Base-by-base conservation (phyloP, 495 filamentous ascomycete genomes). In the Penicillium crystallinum region DNA sequence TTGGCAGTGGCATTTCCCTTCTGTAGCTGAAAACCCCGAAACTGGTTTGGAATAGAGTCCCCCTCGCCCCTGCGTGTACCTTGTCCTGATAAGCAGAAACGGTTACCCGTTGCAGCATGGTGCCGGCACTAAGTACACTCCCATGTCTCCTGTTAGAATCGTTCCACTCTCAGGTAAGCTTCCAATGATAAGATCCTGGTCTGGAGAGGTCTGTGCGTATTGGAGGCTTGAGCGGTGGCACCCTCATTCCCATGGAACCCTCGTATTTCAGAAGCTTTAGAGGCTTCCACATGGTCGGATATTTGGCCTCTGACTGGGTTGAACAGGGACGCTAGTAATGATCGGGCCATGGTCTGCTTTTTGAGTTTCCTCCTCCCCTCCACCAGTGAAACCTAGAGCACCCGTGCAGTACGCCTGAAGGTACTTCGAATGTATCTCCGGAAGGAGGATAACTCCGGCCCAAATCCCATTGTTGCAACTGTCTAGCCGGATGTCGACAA, bases 141-240 rank as follows among this genome's bases (percentile, higher is more conserved):
- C n/a, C n/a, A n/a, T n/a, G n/a, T n/a, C n/a, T n/a, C n/a, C n/a
- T n/a, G n/a, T n/a, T 29, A 29, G 25, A 29, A 29, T 29, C 25
- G 25, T n/a, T n/a, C n/a, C n/a, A n/a, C n/a, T n/a, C n/a, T n/a
- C n/a, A n/a, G n/a, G n/a, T n/a, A n/a, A n/a, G n/a, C n/a, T n/a
- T n/a, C n/a, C n/a, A n/a, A n/a, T n/a, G n/a, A n/a, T n/a, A n/a
- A n/a, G n/a, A n/a, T n/a, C n/a, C n/a, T n/a, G n/a, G n/a, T n/a
- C n/a, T n/a, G 19, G 1, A 33, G 21, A 23, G 18, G 45, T 17
- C 15, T 18, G 31, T 37, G 42, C 42, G 21, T 6, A 27, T 3
- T 27, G 17, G 34, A 47, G 45, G 45, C 33, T 35, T 47, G 21
- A 37, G 45, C 45, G 45, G 45, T 35, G 44, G 44, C 19, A 46